phyloP scores from a whole-genome alignment of 2,329 filamentous ascomycete species.

The Colletotrichum tanaceti region DNA sequence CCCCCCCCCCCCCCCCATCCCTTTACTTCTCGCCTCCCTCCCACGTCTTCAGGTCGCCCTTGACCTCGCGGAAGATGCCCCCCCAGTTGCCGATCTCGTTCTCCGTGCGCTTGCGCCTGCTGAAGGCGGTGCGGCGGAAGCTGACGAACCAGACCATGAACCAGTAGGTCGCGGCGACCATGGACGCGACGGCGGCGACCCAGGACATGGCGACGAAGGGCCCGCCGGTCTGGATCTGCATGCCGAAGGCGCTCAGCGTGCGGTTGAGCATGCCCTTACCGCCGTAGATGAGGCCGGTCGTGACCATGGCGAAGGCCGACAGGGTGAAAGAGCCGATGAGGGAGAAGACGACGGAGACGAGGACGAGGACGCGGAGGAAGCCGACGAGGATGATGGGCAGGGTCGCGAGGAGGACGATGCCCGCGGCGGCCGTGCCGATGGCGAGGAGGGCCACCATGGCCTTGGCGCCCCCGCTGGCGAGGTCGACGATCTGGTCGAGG shows the following conservation, averaged over 20 bases:
- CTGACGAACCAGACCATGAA: constrained; percentile 45
- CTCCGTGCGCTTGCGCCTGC: constrained; percentile 40
- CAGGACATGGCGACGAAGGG: constrained; percentile 42
- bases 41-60: constrained; percentile 39
- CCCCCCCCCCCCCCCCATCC: no score
- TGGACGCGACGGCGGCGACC: constrained; percentile 39
- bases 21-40: constrained; percentile 35
- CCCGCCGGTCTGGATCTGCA: constrained; percentile 36
- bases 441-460: constrained; percentile 42
- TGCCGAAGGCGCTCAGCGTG: constrained; percentile 35
- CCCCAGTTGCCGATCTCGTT: constrained; percentile 43
- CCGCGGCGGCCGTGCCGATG: constrained; percentile 37
- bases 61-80: constrained; percentile 43
- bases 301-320: constrained; percentile 36
- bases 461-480: constrained; percentile 39
- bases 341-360: constrained; percentile 35
- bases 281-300: constrained; percentile 39
- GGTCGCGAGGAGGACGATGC: constrained; percentile 40
- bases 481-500: constrained; percentile 36
- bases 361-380: constrained; percentile 33
- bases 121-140: constrained; percentile 42
- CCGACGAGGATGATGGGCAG: constrained; percentile 38
- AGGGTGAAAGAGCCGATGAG: constrained; percentile 32
- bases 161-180: constrained; percentile 40
- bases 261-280: constrained; percentile 27